These are phyloP conservation scores for Acorus gramineus DNA, from an alignment of 106 monocot genomes.

Conservation along the genomic window DNA sequence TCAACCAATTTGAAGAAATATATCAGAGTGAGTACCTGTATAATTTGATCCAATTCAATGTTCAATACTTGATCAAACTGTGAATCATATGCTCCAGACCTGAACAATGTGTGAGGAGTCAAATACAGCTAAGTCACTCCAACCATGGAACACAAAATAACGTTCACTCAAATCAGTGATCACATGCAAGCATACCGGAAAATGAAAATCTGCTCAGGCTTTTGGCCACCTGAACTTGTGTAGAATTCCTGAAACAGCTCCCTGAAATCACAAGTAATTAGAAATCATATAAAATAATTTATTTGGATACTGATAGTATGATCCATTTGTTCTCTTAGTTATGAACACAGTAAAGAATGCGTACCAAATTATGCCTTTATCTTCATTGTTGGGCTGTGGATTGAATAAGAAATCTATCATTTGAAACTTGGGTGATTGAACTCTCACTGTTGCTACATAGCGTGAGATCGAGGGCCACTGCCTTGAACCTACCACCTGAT, in stretches of 20 bases:
- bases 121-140: too few species aligned
- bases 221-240: slow-evolving; percentile 53
- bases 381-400: slow-evolving; percentile 30
- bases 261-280: slow-evolving; percentile 23
- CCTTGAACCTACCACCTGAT: slow-evolving; percentile 82
- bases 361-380: slow-evolving; percentile 65
- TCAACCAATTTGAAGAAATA: not conserved
- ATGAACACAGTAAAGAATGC: not conserved
- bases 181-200: slow-evolving; percentile 39
- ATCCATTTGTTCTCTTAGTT: not conserved
- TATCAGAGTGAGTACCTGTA: slow-evolving; percentile 37
- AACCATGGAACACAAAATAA: too few species aligned
- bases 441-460: slow-evolving; percentile 72
- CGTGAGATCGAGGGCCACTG: slow-evolving; percentile 82
- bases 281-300: not conserved
- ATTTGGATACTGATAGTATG: not conserved
- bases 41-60: slow-evolving; percentile 92
- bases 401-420: slow-evolving; percentile 94
- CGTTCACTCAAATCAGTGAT: too few species aligned
- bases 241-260: slow-evolving; percentile 79
- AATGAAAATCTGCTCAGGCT: slow-evolving; percentile 78
- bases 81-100: slow-evolving; percentile 93
- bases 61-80: slow-evolving; percentile 89
- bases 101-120: too few species aligned
- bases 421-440: slow-evolving; percentile 75